Conservation (phyloP, 495 filamentous ascomycete species). For the Trichodelitschia bisporula region DNA sequence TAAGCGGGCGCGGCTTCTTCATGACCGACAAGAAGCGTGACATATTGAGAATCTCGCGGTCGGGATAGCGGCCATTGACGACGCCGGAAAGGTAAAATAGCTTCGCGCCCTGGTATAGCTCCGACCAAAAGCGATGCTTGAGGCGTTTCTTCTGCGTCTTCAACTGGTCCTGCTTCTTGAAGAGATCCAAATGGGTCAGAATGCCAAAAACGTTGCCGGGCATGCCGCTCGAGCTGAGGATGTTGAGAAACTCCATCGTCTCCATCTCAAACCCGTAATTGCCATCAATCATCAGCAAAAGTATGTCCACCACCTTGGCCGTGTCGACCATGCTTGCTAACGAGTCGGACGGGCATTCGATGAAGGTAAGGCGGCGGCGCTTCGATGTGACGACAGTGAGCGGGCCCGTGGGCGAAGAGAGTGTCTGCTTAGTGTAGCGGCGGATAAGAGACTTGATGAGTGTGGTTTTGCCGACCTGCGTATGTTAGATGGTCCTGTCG, state of each 20-base stretch:
- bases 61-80: slow-evolving; percentile 86
- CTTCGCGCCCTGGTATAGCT: slow-evolving; percentile 89
- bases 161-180: slow-evolving; percentile 72
- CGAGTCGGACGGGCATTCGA: slow-evolving; percentile 86
- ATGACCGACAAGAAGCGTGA: slow-evolving; percentile 88
- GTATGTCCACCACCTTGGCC: slow-evolving; percentile 88
- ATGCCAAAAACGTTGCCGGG: slow-evolving; percentile 96
- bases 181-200: slow-evolving; percentile 84
- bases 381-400: slow-evolving; percentile 92
- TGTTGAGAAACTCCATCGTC: slow-evolving; percentile 96
- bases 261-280: slow-evolving; percentile 99
- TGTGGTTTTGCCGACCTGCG: slow-evolving; percentile 44
- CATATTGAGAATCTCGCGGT: slow-evolving; percentile 87
- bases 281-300: slow-evolving; percentile 90
- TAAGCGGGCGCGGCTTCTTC: slow-evolving; percentile 87
- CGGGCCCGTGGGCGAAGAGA: slow-evolving; percentile 70
- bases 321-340: slow-evolving; percentile 88
- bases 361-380: slow-evolving; percentile 70
- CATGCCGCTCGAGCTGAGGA: slow-evolving; percentile 75
- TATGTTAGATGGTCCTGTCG: too few relatives aligned
- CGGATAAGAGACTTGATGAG: slow-evolving; percentile 80
- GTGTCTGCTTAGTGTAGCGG: slow-evolving; percentile 84
- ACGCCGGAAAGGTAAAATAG: slow-evolving; percentile 90
- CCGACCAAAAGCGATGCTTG: slow-evolving; percentile 89
- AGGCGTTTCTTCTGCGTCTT: slow-evolving; percentile 82